Base-by-base conservation (phyloP, 257 asterid genomes). In the Knoxia roxburghii region DNA sequence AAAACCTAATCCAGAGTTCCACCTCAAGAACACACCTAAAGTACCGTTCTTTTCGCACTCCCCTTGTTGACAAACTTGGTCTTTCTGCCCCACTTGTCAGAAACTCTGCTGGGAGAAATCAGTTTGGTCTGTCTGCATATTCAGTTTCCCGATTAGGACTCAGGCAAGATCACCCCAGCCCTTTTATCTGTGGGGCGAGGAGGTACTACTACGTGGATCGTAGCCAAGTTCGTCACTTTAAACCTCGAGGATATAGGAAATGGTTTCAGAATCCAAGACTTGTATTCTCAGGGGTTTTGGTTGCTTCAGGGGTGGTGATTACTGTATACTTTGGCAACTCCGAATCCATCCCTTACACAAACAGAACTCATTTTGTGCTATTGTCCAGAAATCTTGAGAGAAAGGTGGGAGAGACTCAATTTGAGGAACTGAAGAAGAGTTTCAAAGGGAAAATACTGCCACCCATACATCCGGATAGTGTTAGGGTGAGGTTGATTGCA, bases 401-500 rank as follows among this genome's bases (percentile, higher is more conserved):
- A 64, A 68, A 81, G 32, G 32, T 94, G 3, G 99, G 99, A 39
- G 97, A 94, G 68, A 23, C 20, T 21, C 77, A 86, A 65, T 94
- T 94, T 64, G 72, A 77, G 70, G 69, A 84, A 65, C 0, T 90
- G n/a, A 86, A 80, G 69, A 54, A 13, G 6, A 45, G 75, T 65
- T 94, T 64, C 76, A 87, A 77, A 40, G 97, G 96, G 69, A 90
- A 79, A 61, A 83, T 94, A 9, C 73, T 94, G 64, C 97, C 97
- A 18, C 83, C 97, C 2, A 86, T 94, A 41, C 99, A 94, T 71
- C 99, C 99, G 0, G 95, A 86, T 46, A 88, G 95, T 68, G 86
- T 90, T 50, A 78, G 97, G 80, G 83, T 94, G 53, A 88, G 86
- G 50, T 54, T 78, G 52, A 85, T 94, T 53, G 80, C 99, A 15